Base-by-base conservation (phyloP, 164 flowering plant species). In the Warburgia ugandensis region DNA sequence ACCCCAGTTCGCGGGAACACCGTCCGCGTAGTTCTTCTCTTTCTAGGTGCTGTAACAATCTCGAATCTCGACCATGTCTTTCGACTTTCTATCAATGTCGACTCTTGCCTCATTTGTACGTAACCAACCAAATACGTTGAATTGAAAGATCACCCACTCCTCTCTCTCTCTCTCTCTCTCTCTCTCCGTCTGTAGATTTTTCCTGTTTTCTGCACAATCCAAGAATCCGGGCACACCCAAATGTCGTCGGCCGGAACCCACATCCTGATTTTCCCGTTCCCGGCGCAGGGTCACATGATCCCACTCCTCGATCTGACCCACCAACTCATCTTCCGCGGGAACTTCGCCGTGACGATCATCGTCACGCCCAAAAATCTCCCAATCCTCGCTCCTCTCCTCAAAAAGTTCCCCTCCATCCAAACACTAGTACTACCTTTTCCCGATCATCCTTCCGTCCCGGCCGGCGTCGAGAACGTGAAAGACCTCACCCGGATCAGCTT, bases 251-350 rank as follows among this genome's bases (percentile, higher is more conserved):
- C 60, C 16, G 55, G 38, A 2, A 22, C 45, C 7, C 86, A 80
- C 63, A 46, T 84, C n/a, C 63, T 81, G 29, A 70, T 81, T 16
- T 69, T 86, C 17, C 96, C 89, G 0, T 78, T 50, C 69, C 82
- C 88, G 16, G 83, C 92, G 0, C 83, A 79, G 60, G 96, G 96
- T 37, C 92, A 86, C 66, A 71, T 72, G 64, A 68, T 78, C 1
- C 68, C 92, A 2, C 63, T 75, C n/a, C 73, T 86, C 11, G 81
- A 83, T 51, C 66, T 81, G 4, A 58, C 78, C 55, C 78, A 74
- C 63, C 79, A 66, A 6, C 70, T 83, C 9, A 45, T 58, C 56
- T 51, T 47, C 53, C 73, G 54, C 5, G 66, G 70, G n/a, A n/a
- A n/a, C 41, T n/a, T 77, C 35, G 36, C 68, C 49, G 52, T 79